Evolutionary conservation across 2,329 filamentous ascomycete genomes (phyloP).

Genomic region (Xylariaceae sp.): DNA sequence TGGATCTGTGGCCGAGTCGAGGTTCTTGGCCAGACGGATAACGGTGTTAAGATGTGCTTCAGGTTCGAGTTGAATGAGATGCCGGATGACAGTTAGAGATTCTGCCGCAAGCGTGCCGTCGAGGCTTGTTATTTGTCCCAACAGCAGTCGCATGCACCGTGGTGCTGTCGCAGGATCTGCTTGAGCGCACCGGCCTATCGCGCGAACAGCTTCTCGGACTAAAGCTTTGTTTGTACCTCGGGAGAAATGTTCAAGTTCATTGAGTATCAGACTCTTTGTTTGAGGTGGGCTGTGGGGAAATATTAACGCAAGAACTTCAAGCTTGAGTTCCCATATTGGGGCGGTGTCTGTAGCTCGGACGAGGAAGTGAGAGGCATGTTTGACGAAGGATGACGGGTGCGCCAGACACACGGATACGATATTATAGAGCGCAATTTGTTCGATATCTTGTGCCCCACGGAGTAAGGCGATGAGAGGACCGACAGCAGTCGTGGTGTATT

Average conservation of each 20-base stretch:
- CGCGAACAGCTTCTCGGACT: conserved; percentile 84
- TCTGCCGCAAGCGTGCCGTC: conserved; percentile 89
- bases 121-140: conserved; percentile 83
- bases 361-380: conserved; percentile 85
- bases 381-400: conserved; percentile 77
- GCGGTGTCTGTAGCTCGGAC: conserved; percentile 75
- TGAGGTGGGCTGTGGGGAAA: conserved; percentile 78
- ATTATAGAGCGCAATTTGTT: conserved; percentile 88
- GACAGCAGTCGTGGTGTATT: conserved; percentile 72
- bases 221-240: conserved; percentile 69
- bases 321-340: conserved; percentile 84
- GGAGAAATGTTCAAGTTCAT: conserved; percentile 91
- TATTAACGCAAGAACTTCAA: conserved; percentile 86
- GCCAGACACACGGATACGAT: conserved; percentile 87
- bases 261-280: conserved; percentile 81
- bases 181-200: conserved; percentile 91
- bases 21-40: conserved; percentile 81
- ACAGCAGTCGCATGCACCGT: conserved; percentile 76
- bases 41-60: conserved; percentile 79
- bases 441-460: conserved; percentile 79
- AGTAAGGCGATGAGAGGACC: conserved; percentile 85
- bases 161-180: conserved; percentile 67
- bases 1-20: conserved; percentile 84
- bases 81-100: conserved; percentile 89
- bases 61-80: conserved; percentile 90